Percentiles rank a stretch among this genome's conserved stretches.
phyloP scores from a whole-genome alignment of 2,329 filamentous ascomycete genomes.

The Colletotrichum neosansevieriae region DNA sequence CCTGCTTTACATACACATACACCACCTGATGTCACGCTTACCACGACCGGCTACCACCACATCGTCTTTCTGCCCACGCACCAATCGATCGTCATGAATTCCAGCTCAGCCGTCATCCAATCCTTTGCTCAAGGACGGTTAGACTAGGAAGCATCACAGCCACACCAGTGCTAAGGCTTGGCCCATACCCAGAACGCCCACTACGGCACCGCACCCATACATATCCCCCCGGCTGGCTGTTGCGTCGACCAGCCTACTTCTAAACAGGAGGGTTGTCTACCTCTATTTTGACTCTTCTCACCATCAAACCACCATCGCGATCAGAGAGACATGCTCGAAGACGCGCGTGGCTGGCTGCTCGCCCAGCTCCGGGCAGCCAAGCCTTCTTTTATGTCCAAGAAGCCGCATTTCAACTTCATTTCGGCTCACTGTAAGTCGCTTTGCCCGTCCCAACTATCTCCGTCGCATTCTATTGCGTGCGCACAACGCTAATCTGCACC shows the following conservation, averaged over 20 bases:
- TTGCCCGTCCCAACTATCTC: constrained; percentile 6
- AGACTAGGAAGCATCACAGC: constrained; percentile 38
- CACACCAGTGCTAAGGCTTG: constrained; percentile 37
- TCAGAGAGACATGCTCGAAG: constrained; percentile 48
- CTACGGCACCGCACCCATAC: constrained; percentile 7
- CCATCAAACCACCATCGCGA: constrained; percentile 17
- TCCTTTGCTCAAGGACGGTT: constrained; percentile 37
- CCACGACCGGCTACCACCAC: constrained; percentile 18
- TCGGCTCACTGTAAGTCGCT: constrained; percentile 76
- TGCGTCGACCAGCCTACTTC: constrained; percentile 18
- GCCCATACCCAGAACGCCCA: constrained; percentile 19
- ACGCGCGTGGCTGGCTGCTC: constrained; percentile 44
- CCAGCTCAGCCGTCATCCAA: constrained; percentile 36
- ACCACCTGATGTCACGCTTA: constrained; percentile 23
- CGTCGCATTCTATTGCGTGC: constrained; percentile 21
- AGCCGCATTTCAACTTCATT: constrained; percentile 84
- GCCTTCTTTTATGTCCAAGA: constrained; percentile 68
- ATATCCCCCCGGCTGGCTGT: constrained; percentile 20
- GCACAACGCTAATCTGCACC: constrained; percentile 29
- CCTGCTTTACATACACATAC: constrained; percentile 22
- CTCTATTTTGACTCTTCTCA: neutral
- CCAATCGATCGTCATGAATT: constrained; percentile 38
- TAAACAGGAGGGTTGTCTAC: constrained; percentile 4
- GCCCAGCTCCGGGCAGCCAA: constrained; percentile 62
- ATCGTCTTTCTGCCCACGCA: neutral